Evolutionary conservation across 371 early-diverging fungal species (phyloP).

Genomic region (Rhizopus sp.): DNA sequence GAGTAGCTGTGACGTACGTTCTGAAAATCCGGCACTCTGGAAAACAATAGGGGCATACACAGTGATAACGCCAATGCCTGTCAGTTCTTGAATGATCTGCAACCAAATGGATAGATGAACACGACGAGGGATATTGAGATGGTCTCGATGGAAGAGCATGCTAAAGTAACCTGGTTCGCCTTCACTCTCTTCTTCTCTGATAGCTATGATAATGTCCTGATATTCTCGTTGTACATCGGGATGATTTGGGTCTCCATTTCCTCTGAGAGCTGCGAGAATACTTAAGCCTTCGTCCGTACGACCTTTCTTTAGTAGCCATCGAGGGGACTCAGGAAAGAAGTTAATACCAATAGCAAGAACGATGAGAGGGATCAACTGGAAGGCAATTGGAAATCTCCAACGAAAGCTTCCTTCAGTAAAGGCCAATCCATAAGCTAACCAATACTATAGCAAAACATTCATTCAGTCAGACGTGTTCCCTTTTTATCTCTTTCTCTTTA

Average conservation of each 20-base stretch:
- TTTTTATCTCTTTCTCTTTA: neutral
- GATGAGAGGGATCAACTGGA: constrained; percentile 42
- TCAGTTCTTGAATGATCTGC: constrained; percentile 46
- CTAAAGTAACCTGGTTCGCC: constrained; percentile 40
- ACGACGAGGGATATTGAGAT: constrained; percentile 42
- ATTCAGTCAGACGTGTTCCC: neutral
- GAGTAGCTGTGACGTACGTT: constrained; percentile 34
- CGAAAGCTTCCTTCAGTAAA: constrained; percentile 38
- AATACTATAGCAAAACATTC: constrained; percentile 25
- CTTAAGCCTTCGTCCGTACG: constrained; percentile 42
- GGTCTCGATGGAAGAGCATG: constrained; percentile 39
- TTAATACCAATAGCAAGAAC: constrained; percentile 35
- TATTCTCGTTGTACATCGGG: constrained; percentile 37
- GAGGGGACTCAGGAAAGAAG: constrained; percentile 40
- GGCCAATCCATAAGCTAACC: constrained; percentile 44
- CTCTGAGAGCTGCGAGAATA: constrained; percentile 42
- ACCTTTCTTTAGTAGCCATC: constrained; percentile 39
- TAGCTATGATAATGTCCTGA: constrained; percentile 30
- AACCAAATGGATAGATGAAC: constrained; percentile 47
- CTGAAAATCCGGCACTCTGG: constrained; percentile 32
- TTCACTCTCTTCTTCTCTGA: constrained; percentile 32
- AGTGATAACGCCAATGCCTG: constrained; percentile 45
- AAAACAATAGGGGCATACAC: constrained; percentile 45
- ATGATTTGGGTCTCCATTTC: constrained; percentile 36
- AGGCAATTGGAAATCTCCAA: constrained; percentile 48